Evolutionary conservation across 2,329 filamentous ascomycete species (phyloP).

Genomic region (Paecilomyces niveus): DNA sequence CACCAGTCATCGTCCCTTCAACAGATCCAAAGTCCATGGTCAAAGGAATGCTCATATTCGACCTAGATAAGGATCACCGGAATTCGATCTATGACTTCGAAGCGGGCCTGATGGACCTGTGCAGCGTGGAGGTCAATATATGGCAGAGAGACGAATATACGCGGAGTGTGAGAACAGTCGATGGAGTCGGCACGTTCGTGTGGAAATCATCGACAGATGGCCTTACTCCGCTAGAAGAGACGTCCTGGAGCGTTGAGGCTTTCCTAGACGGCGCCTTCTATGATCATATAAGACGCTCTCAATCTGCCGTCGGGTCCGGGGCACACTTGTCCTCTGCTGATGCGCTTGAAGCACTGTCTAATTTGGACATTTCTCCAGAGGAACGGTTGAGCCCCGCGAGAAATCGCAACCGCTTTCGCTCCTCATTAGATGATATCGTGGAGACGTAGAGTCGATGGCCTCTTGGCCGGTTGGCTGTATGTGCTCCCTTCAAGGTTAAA

Average conservation of each 20-base stretch:
- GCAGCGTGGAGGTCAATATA: conserved; percentile 16
- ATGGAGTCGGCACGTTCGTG: conserved; percentile 17
- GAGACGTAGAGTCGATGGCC: neutral
- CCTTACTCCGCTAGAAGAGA: conserved; percentile 3
- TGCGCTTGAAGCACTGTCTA: neutral
- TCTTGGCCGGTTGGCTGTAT: neutral
- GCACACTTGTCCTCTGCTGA: neutral
- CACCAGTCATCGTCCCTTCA: conserved; percentile 17
- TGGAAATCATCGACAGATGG: conserved; percentile 12
- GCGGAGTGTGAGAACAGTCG: conserved; percentile 10
- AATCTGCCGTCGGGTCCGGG: neutral
- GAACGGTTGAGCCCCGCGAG: neutral
- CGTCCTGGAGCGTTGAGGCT: conserved; percentile 11
- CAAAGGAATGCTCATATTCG: conserved; percentile 22
- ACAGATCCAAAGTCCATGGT: conserved; percentile 10
- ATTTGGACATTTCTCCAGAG: neutral
- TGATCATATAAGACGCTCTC: conserved; percentile 8
- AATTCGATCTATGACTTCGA: conserved; percentile 18
- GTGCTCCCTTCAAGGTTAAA: neutral
- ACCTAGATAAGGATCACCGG: conserved; percentile 15
- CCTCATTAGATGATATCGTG: neutral
- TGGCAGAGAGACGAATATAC: conserved; percentile 9
- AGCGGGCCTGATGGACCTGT: conserved; percentile 10
- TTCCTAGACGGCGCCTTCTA: conserved; percentile 12
- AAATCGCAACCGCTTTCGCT: neutral